A percentile compares a stretch with the other conserved stretches of the same genome.
Evolutionary conservation across 1,284 basidiomycete species (phyloP).

Genomic region (Cutaneotrichosporon sp.): DNA sequence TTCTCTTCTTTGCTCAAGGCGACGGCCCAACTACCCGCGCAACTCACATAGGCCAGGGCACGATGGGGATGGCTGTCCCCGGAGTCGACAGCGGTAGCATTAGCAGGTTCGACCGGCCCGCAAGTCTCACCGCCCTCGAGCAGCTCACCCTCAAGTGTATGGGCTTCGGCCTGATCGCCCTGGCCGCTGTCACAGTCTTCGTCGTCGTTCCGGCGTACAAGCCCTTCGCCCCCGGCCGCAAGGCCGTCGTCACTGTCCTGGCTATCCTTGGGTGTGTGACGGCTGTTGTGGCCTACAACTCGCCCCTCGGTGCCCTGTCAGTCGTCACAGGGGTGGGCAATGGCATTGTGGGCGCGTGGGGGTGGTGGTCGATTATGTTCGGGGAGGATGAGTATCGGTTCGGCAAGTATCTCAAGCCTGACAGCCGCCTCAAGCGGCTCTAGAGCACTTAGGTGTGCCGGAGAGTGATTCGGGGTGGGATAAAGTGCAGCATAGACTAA

Average conservation of each 20-base stretch:
- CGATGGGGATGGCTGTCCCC: not conserved
- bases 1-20: slow-evolving; percentile 45
- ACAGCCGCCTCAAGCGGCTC: slow-evolving; percentile 19
- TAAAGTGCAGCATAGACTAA: no score
- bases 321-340: slow-evolving; percentile 35
- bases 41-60: slow-evolving; percentile 11
- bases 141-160: slow-evolving; percentile 34
- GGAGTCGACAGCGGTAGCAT: slow-evolving; percentile 17
- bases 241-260: slow-evolving; percentile 31
- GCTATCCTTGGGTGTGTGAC: slow-evolving; percentile 32
- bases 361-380: slow-evolving; percentile 47
- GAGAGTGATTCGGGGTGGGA: not conserved
- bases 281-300: slow-evolving; percentile 34
- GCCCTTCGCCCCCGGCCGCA: slow-evolving; percentile 29
- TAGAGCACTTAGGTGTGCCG: no score
- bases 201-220: slow-evolving; percentile 34
- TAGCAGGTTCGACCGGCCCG: slow-evolving; percentile 34
- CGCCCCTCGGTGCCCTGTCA: slow-evolving; percentile 36
- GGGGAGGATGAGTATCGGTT: slow-evolving; percentile 30
- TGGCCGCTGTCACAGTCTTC: slow-evolving; percentile 36
- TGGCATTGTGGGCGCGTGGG: slow-evolving; percentile 38
- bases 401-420: slow-evolving; percentile 24
- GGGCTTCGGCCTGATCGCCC: slow-evolving; percentile 35
- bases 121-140: slow-evolving; percentile 38
- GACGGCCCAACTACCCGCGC: not conserved